Base-by-base conservation (phyloP, 192 early-diverging fungal genomes). In the Podila epigama region DNA sequence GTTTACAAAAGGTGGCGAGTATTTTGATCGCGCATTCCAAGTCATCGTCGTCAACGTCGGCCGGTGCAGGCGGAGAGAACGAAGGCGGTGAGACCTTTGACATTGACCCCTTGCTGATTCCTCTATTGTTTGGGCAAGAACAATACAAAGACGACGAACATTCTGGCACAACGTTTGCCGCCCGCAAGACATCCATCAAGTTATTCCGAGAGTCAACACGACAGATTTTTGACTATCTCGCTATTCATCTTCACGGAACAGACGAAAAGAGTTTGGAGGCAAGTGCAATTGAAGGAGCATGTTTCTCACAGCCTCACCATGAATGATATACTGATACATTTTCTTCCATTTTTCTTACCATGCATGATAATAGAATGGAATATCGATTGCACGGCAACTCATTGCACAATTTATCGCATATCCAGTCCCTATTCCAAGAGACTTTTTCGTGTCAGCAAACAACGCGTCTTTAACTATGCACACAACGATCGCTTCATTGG, bases 101-200 rank as follows among this genome's bases (percentile, higher is more conserved):
- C 48, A 63, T 77, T 32, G 73, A 77, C 39, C 66, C 73, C 1
- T 20, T 77, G 20, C 37, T 77, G 36, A 77, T 77, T 37, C 73
- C 73, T 9, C 42, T 77, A 5, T 32, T 77, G 22, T 68, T 29
- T 39, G 57, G 48, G 20, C 18, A 32, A 41, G 20, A 57, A 20
- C 31, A 48, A 22, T 12, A 63, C 11, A 35, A 34, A 1, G 44
- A 52, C 12, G n/a, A 13, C 3, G 40, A 33, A 5, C 5, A 32
- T 8, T 29, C 15, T 10, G 1, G 44, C 18, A 20, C 44, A 48
- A 3, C n/a, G n/a, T n/a, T 25, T 15, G 8, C 44, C 20, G 35
- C 6, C 32, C 12, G 44, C 3, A 66, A 25, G 34, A 66, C 62
- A 1, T 50, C 58, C 29, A 51, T 62, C 28, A 64, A 75, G 11